These are phyloP conservation scores for Takakia lepidozioides DNA, from an alignment of 225 moss, liverwort and hornwort species.

Conservation along the genomic window DNA sequence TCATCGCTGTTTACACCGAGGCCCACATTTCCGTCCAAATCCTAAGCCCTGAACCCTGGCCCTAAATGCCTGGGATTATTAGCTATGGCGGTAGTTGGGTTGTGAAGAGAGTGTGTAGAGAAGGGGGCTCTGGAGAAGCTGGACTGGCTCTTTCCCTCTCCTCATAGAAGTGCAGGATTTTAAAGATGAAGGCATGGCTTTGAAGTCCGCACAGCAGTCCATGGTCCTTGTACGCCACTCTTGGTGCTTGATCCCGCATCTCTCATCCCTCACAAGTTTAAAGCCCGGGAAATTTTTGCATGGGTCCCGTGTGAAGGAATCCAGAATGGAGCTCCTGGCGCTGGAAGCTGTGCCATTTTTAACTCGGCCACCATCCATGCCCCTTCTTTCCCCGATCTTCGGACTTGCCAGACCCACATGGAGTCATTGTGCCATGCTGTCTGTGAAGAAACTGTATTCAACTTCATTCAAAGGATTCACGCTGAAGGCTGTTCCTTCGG, in stretches of 20 bases:
- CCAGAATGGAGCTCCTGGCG: not conserved
- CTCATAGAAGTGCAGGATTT: too few species aligned
- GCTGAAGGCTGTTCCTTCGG: not conserved
- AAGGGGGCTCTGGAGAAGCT: too few species aligned
- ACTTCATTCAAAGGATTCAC: not conserved
- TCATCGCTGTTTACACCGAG: too few species aligned
- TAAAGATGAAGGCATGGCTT: too few species aligned
- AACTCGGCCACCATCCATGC: slow-evolving; percentile 8
- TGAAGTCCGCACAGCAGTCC: not conserved
- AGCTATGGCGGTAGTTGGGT: too few species aligned
- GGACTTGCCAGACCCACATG: not conserved
- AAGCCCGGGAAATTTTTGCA: not conserved
- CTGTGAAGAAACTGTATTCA: not conserved
- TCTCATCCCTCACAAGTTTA: not conserved
- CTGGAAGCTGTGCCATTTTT: not conserved
- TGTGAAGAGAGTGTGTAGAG: too few species aligned
- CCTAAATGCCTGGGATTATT: too few species aligned
- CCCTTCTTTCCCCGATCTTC: not conserved
- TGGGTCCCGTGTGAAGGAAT: not conserved
- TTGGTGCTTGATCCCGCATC: not conserved
- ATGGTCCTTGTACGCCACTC: not conserved
- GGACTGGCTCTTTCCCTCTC: too few species aligned
- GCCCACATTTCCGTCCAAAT: too few species aligned
- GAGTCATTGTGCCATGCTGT: not conserved
- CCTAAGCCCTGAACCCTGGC: too few species aligned